Base-by-base conservation (phyloP, 1,284 basidiomycete species). In the Tylopilus sp. region DNA sequence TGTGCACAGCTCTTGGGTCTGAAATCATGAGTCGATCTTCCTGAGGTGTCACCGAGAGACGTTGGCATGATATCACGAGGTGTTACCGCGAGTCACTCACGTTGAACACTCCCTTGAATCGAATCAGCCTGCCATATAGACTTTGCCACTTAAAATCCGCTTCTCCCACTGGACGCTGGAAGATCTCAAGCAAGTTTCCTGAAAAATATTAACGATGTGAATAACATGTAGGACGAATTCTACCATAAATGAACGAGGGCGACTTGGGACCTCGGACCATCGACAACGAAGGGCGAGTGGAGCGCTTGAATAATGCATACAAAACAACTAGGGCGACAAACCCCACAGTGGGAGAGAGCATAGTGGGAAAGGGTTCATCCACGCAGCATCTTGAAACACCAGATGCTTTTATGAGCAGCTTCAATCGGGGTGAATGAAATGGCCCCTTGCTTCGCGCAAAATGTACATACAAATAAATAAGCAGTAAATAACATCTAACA, bases 1-100 rank as follows among this genome's bases (percentile, higher is more conserved):
- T 79, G 51, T 83, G 83, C 19, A 84, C 64, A 9, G 83, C 83
- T 66, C 81, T 82, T 7, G 83, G 81, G 60, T 86, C 84, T 1
- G 74, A 24, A 22, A 80, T 47, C 49, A 81, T 52, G 12, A 80
- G 69, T 15, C 61, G 62, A 55, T 80, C 64, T 19, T 69, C 68
- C 78, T 79, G 53, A 18, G 4, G 7, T 33, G 29, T 32, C 15
- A 12, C 39, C n/a, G 38, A 57, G 41, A 52, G 16, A 18, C 26
- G 24, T 55, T 10, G 38, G 15, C 53, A 36, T 29, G 29, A 9
- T 15, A 49, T 47, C 15, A 51, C 36, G 38, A 33, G 38, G 12
- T 41, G 9, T 6, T n/a, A 22, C 22, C 47, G 12, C 38, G 56
- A 33, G 19, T 26, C 12, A 64, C 69, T 38, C 57, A 80, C 78